Conservation (phyloP, 2,329 filamentous ascomycete genomes). For the Dryadomyces quercus-mongolicae region DNA sequence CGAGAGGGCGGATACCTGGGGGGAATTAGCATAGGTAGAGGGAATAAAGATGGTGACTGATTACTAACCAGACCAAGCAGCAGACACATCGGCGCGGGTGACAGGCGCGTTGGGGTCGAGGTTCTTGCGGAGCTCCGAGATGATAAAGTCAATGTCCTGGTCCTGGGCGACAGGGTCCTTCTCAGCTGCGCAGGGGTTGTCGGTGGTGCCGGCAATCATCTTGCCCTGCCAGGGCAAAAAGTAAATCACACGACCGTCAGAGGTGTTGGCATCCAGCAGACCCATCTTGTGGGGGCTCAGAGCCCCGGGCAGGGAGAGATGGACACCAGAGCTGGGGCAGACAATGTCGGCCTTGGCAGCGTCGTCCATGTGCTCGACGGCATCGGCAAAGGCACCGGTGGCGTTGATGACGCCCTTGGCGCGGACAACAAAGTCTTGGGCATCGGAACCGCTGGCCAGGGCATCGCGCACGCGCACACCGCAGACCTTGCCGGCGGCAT, state of each 20-base stretch:
- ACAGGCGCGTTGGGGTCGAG: constrained; percentile 65
- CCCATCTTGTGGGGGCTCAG: constrained; percentile 72
- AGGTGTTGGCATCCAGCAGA: constrained; percentile 64
- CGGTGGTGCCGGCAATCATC: constrained; percentile 74
- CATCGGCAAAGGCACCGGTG: constrained; percentile 70
- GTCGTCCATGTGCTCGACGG: constrained; percentile 71
- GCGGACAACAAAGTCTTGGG: constrained; percentile 53
- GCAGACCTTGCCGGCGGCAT: constrained; percentile 53
- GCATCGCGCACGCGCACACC: constrained; percentile 57
- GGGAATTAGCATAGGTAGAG: neutral
- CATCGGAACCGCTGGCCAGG: constrained; percentile 37
- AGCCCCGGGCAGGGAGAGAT: constrained; percentile 71
- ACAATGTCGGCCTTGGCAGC: constrained; percentile 60
- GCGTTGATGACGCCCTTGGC: constrained; percentile 77
- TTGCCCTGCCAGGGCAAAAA: constrained; percentile 80
- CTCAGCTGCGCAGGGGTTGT: constrained; percentile 57
- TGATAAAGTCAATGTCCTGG: constrained; percentile 71
- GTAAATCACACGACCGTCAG: constrained; percentile 78
- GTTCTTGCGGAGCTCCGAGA: constrained; percentile 66
- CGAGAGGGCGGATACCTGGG: constrained; percentile 55
- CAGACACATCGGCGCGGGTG: constrained; percentile 61
- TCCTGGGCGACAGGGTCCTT: constrained; percentile 61
- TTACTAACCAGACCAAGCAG: constrained; percentile 52
- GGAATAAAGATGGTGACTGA: neutral
- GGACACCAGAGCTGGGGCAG: constrained; percentile 67